These are phyloP conservation scores for Grigorovia jiainica DNA, from an alignment of 805 yeast species.

Conservation along the genomic window DNA sequence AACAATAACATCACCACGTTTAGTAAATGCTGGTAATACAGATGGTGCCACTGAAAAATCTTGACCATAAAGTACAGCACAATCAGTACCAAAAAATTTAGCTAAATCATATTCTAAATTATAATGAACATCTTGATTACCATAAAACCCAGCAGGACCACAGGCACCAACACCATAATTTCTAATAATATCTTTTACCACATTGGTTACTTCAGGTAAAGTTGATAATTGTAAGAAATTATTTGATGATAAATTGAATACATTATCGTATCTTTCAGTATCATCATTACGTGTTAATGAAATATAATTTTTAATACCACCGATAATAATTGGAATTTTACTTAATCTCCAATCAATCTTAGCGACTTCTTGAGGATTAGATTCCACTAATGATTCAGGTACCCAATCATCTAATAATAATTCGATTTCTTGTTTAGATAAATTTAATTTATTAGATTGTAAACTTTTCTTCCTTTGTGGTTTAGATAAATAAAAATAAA, in stretches of 20 bases:
- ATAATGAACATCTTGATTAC: slow-evolving; percentile 86
- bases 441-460: slow-evolving; percentile 58
- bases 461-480: slow-evolving; percentile 68
- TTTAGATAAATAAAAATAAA: slow-evolving; percentile 65
- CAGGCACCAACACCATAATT: slow-evolving; percentile 93
- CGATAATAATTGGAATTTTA: slow-evolving; percentile 53
- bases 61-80: slow-evolving; percentile 83
- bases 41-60: slow-evolving; percentile 81
- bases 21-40: slow-evolving; percentile 85
- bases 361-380: slow-evolving; percentile 35
- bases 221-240: slow-evolving; percentile 62
- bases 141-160: slow-evolving; percentile 97
- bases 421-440: slow-evolving; percentile 59
- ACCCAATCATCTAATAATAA: slow-evolving; percentile 85
- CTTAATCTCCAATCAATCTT: slow-evolving; percentile 44
- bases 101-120: slow-evolving; percentile 70
- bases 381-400: slow-evolving; percentile 72
- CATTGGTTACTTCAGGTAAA: slow-evolving; percentile 36
- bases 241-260: slow-evolving; percentile 58
- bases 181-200: slow-evolving; percentile 49
- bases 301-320: slow-evolving; percentile 35
- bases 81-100: slow-evolving; percentile 64
- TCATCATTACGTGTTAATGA: slow-evolving; percentile 22
- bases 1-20: slow-evolving; percentile 87
- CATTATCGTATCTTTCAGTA: slow-evolving; percentile 25